A percentile compares a stretch with the other conserved stretches of the same genome.
These are phyloP conservation scores for Pulveroboletus frians DNA, from an alignment of 768 basidiomycete species.

Conservation along the genomic window DNA sequence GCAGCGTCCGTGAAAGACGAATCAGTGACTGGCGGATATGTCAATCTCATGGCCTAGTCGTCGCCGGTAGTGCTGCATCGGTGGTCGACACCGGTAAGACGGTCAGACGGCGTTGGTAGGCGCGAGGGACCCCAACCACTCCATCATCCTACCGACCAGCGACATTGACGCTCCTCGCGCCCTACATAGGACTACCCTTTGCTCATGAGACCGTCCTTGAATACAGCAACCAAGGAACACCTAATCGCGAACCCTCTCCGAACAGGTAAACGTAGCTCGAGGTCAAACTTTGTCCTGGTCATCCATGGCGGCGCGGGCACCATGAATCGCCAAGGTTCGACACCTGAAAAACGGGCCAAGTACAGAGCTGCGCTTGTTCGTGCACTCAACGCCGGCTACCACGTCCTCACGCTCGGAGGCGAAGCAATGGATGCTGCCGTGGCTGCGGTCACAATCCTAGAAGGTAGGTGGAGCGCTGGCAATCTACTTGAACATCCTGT, in stretches of 20 bases:
- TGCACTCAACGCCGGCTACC: slow-evolving; percentile 59
- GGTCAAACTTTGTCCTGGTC: slow-evolving; percentile 48
- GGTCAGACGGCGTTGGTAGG: not conserved
- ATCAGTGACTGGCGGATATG: slow-evolving; percentile 62
- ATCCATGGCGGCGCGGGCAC: slow-evolving; percentile 81
- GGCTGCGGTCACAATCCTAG: slow-evolving; percentile 67
- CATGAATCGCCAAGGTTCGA: slow-evolving; percentile 52
- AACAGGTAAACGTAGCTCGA: slow-evolving; percentile 8
- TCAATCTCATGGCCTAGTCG: slow-evolving; percentile 47
- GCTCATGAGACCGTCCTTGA: not conserved
- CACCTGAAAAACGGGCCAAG: slow-evolving; percentile 52
- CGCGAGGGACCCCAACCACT: slow-evolving; percentile 5
- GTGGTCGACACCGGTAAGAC: not conserved
- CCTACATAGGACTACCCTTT: too few relatives aligned
- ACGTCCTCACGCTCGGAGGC: slow-evolving; percentile 59
- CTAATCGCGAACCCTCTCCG: not conserved
- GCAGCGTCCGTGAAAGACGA: slow-evolving; percentile 45
- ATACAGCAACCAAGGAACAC: slow-evolving; percentile 5
- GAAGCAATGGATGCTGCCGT: slow-evolving; percentile 82
- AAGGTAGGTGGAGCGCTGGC: slow-evolving; percentile 43
- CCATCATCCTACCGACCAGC: too few relatives aligned
- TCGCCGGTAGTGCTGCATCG: not conserved
- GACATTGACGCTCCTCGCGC: too few relatives aligned
- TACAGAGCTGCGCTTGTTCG: slow-evolving; percentile 52
- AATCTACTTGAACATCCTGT: too few relatives aligned